These are phyloP conservation scores for Collybia sordida DNA, from an alignment of 768 basidiomycete genomes.

Conservation along the genomic window DNA sequence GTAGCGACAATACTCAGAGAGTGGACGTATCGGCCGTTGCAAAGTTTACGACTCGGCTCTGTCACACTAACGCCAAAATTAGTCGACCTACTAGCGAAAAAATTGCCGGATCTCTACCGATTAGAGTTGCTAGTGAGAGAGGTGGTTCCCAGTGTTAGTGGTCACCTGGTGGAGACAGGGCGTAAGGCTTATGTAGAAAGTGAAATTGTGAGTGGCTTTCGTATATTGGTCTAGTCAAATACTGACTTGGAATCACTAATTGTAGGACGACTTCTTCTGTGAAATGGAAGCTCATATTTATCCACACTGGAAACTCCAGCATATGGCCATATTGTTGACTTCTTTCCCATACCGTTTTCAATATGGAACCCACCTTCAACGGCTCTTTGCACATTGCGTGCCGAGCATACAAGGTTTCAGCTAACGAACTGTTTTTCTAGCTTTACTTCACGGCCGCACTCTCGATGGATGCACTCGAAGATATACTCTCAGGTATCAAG, in stretches of 20 bases:
- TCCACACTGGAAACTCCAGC: constrained; percentile 29
- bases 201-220: constrained; percentile 25
- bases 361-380: constrained; percentile 18
- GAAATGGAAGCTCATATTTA: constrained; percentile 33
- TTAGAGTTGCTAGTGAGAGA: constrained; percentile 40
- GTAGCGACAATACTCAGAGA: constrained; percentile 29
- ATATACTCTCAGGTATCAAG: too few relatives aligned
- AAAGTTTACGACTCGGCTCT: constrained; percentile 36
- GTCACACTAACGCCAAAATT: constrained; percentile 41
- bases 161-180: constrained; percentile 9
- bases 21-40: constrained; percentile 21
- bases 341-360: constrained; percentile 27
- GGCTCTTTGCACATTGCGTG: constrained; percentile 31
- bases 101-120: constrained; percentile 29
- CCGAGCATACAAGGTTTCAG: constrained; percentile 19
- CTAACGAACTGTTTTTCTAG: not conserved
- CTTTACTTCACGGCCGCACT: too few relatives aligned
- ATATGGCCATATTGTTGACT: constrained; percentile 31
- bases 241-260: not conserved
- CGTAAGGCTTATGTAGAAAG: constrained; percentile 11
- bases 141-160: constrained; percentile 29
- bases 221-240: not conserved
- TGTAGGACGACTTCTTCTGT: constrained; percentile 30
- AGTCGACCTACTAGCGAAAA: constrained; percentile 37
- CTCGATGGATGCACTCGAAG: too few relatives aligned